phyloP scores from a whole-genome alignment of 164 flowering plant genomes.

The Stephania cephalantha region DNA sequence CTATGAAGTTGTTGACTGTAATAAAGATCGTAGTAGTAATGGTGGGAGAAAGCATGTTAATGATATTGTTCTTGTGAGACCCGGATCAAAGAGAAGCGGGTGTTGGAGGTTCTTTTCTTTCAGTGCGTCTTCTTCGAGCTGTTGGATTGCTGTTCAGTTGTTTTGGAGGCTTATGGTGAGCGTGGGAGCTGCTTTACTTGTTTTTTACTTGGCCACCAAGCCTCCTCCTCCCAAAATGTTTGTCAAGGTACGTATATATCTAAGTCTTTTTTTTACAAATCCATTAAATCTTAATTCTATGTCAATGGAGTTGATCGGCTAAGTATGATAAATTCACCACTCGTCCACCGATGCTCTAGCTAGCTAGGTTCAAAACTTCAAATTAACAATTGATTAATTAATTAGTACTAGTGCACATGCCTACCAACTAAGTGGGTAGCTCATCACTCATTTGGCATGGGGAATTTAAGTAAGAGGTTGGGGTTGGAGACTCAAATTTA shows the following conservation, averaged over 20 bases:
- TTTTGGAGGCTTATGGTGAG: slow-evolving; percentile 61
- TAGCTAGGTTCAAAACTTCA: too few relatives aligned
- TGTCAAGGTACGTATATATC: slow-evolving; percentile 38
- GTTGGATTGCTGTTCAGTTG: slow-evolving; percentile 60
- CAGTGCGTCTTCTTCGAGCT: slow-evolving; percentile 31
- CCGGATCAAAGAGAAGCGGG: slow-evolving; percentile 15
- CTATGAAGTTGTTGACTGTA: slow-evolving; percentile 8
- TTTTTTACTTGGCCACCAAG: slow-evolving; percentile 61
- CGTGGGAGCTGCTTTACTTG: slow-evolving; percentile 54
- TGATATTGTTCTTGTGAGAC: not conserved
- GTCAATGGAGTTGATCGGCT: too few relatives aligned
- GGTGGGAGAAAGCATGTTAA: slow-evolving; percentile 13
- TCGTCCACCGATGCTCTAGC: too few relatives aligned
- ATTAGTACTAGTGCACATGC: too few relatives aligned
- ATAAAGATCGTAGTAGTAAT: slow-evolving; percentile 14
- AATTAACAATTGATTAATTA: too few relatives aligned
- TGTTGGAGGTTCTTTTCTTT: slow-evolving; percentile 45
- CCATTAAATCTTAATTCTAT: too few relatives aligned
- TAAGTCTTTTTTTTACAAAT: too few relatives aligned
- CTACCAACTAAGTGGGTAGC: too few relatives aligned
- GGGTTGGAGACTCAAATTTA: too few relatives aligned
- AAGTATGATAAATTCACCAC: too few relatives aligned
- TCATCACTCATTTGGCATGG: too few relatives aligned
- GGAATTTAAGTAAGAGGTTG: too few relatives aligned
- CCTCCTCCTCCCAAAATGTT: slow-evolving; percentile 66